These are phyloP conservation scores for Phragmites australis DNA, from an alignment of 176 grass and related monocot genomes.

Conservation along the genomic window DNA sequence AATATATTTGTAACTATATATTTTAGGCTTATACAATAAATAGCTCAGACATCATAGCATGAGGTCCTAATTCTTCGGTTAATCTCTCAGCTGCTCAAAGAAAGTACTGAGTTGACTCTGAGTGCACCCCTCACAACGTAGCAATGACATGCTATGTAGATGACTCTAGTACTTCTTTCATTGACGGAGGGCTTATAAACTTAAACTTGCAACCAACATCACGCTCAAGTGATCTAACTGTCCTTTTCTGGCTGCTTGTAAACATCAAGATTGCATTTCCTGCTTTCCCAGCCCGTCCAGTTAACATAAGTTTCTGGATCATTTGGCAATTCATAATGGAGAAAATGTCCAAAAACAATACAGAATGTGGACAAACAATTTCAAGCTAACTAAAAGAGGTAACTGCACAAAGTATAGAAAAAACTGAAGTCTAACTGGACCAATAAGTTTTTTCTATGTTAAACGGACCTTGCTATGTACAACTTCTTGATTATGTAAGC, in stretches of 20 bases:
- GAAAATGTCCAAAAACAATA: no score
- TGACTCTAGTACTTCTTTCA: conserved; percentile 80
- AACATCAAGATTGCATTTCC: conserved; percentile 96
- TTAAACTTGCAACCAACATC: conserved; percentile 91
- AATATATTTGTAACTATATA: no score
- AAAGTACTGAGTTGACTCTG: conserved; percentile 77
- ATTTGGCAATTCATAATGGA: conserved; percentile 97
- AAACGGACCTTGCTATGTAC: conserved; percentile 89
- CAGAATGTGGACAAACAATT: no score
- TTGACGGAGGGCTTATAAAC: conserved; percentile 73
- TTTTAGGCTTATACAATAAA: no score
- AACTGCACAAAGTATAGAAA: no score
- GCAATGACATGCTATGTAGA: conserved; percentile 92
- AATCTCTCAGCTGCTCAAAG: conserved; percentile 72
- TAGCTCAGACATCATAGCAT: no score
- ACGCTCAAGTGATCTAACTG: conserved; percentile 90
- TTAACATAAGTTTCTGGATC: conserved; percentile 98
- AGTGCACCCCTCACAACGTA: conserved; percentile 75
- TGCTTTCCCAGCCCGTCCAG: conserved; percentile 93
- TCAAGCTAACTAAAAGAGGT: no score
- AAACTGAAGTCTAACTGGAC: no score
- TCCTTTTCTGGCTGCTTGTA: conserved; percentile 86
- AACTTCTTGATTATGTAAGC: conserved; percentile 92
- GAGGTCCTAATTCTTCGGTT: conserved; percentile 68
- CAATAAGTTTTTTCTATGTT: background rate